These are phyloP conservation scores for Claviceps humidiphila DNA, from an alignment of 2,329 filamentous ascomycete genomes.

Conservation along the genomic window DNA sequence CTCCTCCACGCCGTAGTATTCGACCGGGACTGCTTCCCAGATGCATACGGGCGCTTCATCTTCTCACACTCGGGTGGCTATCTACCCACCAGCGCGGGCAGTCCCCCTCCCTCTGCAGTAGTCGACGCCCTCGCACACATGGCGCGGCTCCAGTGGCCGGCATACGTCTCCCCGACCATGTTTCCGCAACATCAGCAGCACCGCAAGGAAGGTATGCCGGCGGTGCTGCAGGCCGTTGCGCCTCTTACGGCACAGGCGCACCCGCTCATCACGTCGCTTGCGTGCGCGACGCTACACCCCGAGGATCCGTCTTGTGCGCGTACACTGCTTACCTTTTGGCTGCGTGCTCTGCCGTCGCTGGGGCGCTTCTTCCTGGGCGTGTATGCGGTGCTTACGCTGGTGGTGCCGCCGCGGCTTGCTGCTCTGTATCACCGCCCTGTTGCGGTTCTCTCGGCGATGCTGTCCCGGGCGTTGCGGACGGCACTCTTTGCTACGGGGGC, in stretches of 20 bases:
- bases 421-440: conserved; percentile 57
- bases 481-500: conserved; percentile 63
- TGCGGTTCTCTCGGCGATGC: conserved; percentile 49
- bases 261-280: conserved; percentile 70
- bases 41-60: conserved; percentile 36
- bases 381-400: conserved; percentile 52
- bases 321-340: conserved; percentile 78
- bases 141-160: conserved; percentile 71
- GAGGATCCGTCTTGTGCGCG: conserved; percentile 76
- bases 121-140: conserved; percentile 73
- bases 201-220: conserved; percentile 38
- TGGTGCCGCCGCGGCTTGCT: conserved; percentile 47
- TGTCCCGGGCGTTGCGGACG: conserved; percentile 58
- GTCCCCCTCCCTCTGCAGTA: conserved; percentile 56
- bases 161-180: conserved; percentile 73
- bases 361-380: conserved; percentile 65
- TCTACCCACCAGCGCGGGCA: conserved; percentile 30
- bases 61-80: conserved; percentile 70
- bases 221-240: conserved; percentile 52
- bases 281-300: conserved; percentile 82
- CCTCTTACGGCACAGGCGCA: conserved; percentile 77
- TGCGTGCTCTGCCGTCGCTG: conserved; percentile 66
- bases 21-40: conserved; percentile 60
- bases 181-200: conserved; percentile 52
- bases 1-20: conserved; percentile 65